Evolutionary conservation across 2,329 filamentous ascomycete genomes (phyloP).

Genomic region (Cadophora luteo-olivacea): DNA sequence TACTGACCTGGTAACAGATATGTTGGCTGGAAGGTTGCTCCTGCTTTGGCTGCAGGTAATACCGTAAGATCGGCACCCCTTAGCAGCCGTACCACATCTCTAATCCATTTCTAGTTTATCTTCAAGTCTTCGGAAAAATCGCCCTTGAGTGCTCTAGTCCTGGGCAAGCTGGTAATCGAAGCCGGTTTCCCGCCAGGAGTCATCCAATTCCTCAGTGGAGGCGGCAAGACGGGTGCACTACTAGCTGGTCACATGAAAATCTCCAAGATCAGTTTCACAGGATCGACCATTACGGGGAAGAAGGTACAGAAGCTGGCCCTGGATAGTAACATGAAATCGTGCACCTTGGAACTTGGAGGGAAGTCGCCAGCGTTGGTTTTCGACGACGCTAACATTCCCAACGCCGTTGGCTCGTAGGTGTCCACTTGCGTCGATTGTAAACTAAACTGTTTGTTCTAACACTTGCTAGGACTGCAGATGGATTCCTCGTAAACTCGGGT

Average conservation of each 20-base stretch:
- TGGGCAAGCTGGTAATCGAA: constrained; percentile 43
- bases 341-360: constrained; percentile 51
- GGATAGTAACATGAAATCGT: constrained; percentile 49
- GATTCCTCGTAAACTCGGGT: constrained; percentile 72
- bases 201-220: constrained; percentile 49
- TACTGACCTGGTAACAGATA: constrained; percentile 37
- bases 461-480: constrained; percentile 43
- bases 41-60: constrained; percentile 65
- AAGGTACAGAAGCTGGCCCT: constrained; percentile 49
- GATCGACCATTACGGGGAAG: constrained; percentile 46
- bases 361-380: constrained; percentile 52
- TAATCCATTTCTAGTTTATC: constrained; percentile 49
- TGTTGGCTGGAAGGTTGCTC: constrained; percentile 61
- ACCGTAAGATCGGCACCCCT: constrained; percentile 39
- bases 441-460: constrained; percentile 38
- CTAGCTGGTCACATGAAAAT: constrained; percentile 48
- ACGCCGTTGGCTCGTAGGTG: constrained; percentile 50
- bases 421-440: not conserved
- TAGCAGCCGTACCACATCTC: not conserved
- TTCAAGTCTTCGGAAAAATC: constrained; percentile 69
- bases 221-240: constrained; percentile 46
- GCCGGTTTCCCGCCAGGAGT: constrained; percentile 47
- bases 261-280: constrained; percentile 50
- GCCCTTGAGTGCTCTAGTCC: constrained; percentile 59
- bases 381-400: constrained; percentile 50